These are phyloP conservation scores for Thuidium tamariscinum DNA, from an alignment of 225 moss, liverwort and hornwort species.

Conservation along the genomic window DNA sequence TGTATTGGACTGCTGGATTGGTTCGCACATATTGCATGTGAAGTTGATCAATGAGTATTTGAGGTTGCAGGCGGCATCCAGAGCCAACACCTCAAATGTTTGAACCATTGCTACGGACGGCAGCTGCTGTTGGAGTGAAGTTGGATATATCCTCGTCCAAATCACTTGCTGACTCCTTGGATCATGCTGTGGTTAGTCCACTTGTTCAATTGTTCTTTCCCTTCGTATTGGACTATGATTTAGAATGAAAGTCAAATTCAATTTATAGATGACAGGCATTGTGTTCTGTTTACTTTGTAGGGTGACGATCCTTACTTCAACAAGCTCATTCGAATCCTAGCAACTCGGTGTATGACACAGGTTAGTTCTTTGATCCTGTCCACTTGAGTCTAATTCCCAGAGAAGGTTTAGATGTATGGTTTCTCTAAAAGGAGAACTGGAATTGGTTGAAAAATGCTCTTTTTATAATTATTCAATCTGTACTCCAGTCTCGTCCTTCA, in stretches of 20 bases:
- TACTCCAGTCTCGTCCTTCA: not conserved
- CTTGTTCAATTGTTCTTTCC: not conserved
- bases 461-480: not conserved
- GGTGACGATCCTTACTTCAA: constrained; percentile 93
- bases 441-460: not conserved
- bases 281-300: constrained; percentile 13
- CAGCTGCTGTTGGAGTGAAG: constrained; percentile 81
- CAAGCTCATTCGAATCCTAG: constrained; percentile 95
- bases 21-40: not conserved
- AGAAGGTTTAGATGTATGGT: not conserved
- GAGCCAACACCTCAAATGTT: constrained; percentile 94
- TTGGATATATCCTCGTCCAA: constrained; percentile 92
- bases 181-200: constrained; percentile 66
- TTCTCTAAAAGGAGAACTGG: not conserved
- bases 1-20: not conserved
- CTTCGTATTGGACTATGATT: not conserved
- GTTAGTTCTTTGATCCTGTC: constrained; percentile 10
- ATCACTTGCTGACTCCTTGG: constrained; percentile 89
- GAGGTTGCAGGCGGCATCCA: constrained; percentile 75
- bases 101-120: constrained; percentile 80
- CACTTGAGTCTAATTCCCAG: not conserved
- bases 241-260: not conserved
- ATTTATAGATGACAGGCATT: not conserved
- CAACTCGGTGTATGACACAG: constrained; percentile 99
- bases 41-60: not conserved